Base-by-base conservation (phyloP, 164 flowering plant genomes). In the Vitis labrusca region DNA sequence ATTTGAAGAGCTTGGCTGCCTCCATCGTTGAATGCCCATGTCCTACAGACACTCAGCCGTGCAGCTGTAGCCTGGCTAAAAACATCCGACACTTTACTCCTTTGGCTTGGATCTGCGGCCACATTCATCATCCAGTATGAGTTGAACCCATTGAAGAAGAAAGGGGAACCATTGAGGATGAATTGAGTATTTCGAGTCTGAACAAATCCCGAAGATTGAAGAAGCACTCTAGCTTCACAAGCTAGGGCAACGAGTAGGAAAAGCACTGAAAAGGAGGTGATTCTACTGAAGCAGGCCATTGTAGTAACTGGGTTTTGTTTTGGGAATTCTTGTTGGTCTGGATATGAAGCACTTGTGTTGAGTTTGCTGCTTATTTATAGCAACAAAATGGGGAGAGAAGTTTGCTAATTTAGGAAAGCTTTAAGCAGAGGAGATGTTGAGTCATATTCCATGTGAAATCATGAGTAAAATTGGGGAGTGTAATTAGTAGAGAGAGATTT, bases 1-100 rank as follows among this genome's bases (percentile, higher is more conserved):
- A 63, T 68, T 62, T 85, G 90, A 2, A 86, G 77, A 59, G 90
- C 81, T 9, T 50, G 64, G 27, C 64, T 60, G 12, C 79, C 80
- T 3, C 88, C 90, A 49, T 86, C 90, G 44, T 65, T 77, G 61
- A 86, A 85, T 1, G 88, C 88, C 88, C 88, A 86, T 0, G 88
- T 83, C 37, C 88, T 44, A 30, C 81, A 74, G 16, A 86, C 83
- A 16, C 61, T 68, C 52, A 86, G 79, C 11, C 86, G 83, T 0
- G 74, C 66, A 2, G 74, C 63, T 0, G 85, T 50, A 49, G 90
- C 86, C 12, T 84, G 71, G 0, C 63, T 73, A 5, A 73, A 8
- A 85, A 72, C 6, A 70, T 63, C 16, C 12, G 83, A 66, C 3
- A 83, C 74, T 50, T 83, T 81, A 29, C 52, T 10, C 53, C 86